Percentiles rank a stretch among this genome's conserved stretches.
phyloP scores from a whole-genome alignment of 177 flowering plant species.

The Vitis hybrid region DNA sequence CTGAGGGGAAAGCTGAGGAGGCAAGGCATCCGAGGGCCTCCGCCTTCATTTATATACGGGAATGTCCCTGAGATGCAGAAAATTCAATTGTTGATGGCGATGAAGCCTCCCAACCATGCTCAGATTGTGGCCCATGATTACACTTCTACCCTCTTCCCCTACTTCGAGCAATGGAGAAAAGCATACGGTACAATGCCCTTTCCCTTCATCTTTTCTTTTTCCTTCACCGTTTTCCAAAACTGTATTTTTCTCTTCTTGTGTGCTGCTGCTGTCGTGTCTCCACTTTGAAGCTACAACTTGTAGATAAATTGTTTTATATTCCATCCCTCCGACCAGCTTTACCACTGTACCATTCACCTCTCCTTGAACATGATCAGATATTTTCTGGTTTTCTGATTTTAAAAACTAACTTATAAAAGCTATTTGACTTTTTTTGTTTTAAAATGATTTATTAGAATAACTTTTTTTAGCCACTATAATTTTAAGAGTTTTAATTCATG shows the following conservation, averaged over 20 bases:
- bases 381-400: too few relatives aligned
- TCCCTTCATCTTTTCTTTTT: neutral
- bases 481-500: too few relatives aligned
- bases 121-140: slow-evolving; percentile 48
- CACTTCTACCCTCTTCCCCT: slow-evolving; percentile 52
- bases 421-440: too few relatives aligned
- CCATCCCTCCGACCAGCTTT: too few relatives aligned
- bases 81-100: slow-evolving; percentile 25
- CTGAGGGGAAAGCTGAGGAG: slow-evolving; percentile 34
- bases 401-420: too few relatives aligned
- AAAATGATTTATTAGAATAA: too few relatives aligned
- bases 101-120: neutral
- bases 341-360: too few relatives aligned
- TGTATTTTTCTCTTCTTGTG: neutral
- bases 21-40: slow-evolving; percentile 67
- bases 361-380: too few relatives aligned
- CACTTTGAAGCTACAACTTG: too few relatives aligned
- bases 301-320: too few relatives aligned
- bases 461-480: too few relatives aligned
- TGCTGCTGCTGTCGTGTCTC: too few relatives aligned
- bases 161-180: slow-evolving; percentile 62
- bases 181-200: slow-evolving; percentile 44
- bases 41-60: slow-evolving; percentile 50
- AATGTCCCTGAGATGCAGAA: slow-evolving; percentile 60
- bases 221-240: neutral